Evolutionary conservation across 345 rosid species (phyloP).

Genomic region (Eucalyptus camaldulensis): DNA sequence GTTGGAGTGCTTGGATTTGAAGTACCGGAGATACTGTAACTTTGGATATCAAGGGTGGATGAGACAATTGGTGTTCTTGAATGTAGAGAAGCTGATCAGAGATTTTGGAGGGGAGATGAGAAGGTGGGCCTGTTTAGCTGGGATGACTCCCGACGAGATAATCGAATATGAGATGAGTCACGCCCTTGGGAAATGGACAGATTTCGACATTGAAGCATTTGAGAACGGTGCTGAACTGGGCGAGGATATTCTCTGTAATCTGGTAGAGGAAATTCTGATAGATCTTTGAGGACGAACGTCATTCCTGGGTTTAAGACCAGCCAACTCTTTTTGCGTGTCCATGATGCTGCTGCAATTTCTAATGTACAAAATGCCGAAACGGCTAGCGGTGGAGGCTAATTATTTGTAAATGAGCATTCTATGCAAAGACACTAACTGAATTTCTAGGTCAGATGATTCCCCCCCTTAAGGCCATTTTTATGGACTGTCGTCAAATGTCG

Average conservation of each 20-base stretch:
- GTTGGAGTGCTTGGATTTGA: conserved; percentile 57
- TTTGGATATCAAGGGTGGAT: conserved; percentile 38
- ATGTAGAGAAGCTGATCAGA: conserved; percentile 21
- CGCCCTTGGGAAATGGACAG: conserved; percentile 59
- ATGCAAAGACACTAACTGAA: neutral
- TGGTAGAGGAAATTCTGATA: conserved; percentile 45
- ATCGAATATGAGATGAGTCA: conserved; percentile 48
- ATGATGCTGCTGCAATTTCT: neutral
- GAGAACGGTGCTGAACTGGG: conserved; percentile 53
- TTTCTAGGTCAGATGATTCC: neutral
- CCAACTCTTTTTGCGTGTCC: neutral
- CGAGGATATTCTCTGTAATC: conserved; percentile 28
- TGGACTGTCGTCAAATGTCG: neutral
- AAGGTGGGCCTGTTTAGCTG: conserved; percentile 38
- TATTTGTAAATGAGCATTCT: neutral
- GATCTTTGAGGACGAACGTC: conserved; percentile 16
- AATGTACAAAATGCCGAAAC: neutral
- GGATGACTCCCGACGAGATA: conserved; percentile 46
- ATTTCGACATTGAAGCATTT: conserved; percentile 41
- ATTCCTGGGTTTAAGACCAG: neutral
- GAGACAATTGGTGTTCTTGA: conserved; percentile 15
- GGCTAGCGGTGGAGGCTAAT: neutral
- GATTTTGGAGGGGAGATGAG: conserved; percentile 50
- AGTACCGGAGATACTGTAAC: conserved; percentile 15
- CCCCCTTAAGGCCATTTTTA: neutral